A percentile compares a stretch with the other conserved stretches of the same genome.
phyloP scores from a whole-genome alignment of 305 asterid genomes.

The Solanum hybrid region DNA sequence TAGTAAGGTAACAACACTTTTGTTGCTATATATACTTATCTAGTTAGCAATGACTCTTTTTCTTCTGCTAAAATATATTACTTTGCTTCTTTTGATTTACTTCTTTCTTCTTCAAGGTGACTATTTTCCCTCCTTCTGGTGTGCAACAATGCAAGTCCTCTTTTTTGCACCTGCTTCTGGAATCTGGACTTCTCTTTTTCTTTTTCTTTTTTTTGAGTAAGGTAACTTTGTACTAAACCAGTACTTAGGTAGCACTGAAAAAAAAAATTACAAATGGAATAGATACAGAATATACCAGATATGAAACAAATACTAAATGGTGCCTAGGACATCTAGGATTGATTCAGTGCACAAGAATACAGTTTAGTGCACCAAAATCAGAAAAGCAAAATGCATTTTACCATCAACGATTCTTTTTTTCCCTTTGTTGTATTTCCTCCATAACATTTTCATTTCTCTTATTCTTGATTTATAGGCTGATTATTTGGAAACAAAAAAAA shows the following conservation, averaged over 20 bases:
- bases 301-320: not conserved
- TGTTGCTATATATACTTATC: not conserved
- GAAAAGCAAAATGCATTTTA: not conserved
- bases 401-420: not conserved
- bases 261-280: not conserved
- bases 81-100: not conserved
- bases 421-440: not conserved
- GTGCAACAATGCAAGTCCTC: not conserved
- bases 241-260: not conserved
- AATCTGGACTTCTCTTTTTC: not conserved
- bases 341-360: not conserved
- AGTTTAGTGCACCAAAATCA: not conserved
- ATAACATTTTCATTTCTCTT: not conserved
- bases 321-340: not conserved
- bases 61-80: not conserved
- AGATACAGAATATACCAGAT: not conserved
- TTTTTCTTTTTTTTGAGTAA: too few species aligned
- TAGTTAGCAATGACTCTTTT: not conserved
- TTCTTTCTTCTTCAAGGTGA: not conserved
- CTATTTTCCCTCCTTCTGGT: not conserved
- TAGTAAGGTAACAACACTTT: not conserved
- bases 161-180: not conserved
- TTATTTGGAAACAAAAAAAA: not conserved
- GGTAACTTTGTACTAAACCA: not conserved
- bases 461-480: not conserved